phyloP scores from a whole-genome alignment of 768 basidiomycete genomes.

The Pleurotus salmoneostramineus region DNA sequence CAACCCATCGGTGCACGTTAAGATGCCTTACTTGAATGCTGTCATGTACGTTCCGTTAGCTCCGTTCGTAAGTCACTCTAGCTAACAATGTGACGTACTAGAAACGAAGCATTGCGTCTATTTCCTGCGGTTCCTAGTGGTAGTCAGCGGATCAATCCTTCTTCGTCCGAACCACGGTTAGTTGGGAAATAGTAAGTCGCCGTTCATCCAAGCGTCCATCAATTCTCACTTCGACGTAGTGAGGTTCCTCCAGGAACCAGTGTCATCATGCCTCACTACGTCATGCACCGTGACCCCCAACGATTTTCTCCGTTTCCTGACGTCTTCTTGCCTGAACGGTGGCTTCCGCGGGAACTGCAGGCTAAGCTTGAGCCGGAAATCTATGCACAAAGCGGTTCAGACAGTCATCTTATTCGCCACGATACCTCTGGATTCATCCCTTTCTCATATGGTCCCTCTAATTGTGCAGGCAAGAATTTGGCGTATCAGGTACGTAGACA shows the following conservation, averaged over 20 bases:
- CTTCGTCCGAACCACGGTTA: conserved; percentile 23
- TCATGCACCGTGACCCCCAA: conserved; percentile 37
- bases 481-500: conserved; percentile 22
- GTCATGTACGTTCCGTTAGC: conserved; percentile 21
- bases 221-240: conserved; percentile 16
- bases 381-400: conserved; percentile 19
- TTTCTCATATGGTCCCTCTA: conserved; percentile 40
- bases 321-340: conserved; percentile 38
- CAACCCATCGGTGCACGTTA: conserved; percentile 17
- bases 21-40: conserved; percentile 23
- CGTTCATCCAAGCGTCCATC: background rate
- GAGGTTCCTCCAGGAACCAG: conserved; percentile 38
- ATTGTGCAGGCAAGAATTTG: conserved; percentile 40
- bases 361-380: conserved; percentile 24
- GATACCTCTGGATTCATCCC: conserved; percentile 37
- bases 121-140: conserved; percentile 41
- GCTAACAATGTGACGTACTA: conserved; percentile 13
- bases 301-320: conserved; percentile 38
- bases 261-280: conserved; percentile 34
- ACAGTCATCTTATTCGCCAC: conserved; percentile 13
- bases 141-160: conserved; percentile 8
- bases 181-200: conserved; percentile 36
- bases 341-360: conserved; percentile 25
- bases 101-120: conserved; percentile 45
- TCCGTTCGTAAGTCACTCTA: background rate